Evolutionary conservation across 352 stramenopile genomes (phyloP).

Genomic region (Globisporangium paroecandrum): DNA sequence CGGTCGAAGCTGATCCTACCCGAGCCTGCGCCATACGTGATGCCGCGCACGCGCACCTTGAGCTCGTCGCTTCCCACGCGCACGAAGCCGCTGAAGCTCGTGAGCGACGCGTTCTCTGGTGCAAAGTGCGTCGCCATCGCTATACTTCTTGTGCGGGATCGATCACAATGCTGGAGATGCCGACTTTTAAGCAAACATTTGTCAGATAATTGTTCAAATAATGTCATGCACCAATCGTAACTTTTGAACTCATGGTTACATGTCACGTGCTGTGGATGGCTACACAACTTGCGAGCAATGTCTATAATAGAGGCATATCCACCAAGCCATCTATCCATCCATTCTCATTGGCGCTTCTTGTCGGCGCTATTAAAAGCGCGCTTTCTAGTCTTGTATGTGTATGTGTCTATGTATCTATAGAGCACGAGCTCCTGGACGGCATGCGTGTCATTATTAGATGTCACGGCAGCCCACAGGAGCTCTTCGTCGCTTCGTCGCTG

Average conservation of each 20-base stretch:
- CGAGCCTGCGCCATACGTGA: constrained; percentile 23
- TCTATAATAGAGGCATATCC: background rate
- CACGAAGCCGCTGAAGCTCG: constrained; percentile 53
- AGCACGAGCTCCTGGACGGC: background rate
- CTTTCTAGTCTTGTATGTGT: background rate
- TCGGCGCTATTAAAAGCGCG: constrained; percentile 2
- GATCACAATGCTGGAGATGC: too few species aligned
- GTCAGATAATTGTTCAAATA: background rate
- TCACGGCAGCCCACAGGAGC: background rate
- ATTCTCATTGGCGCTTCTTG: background rate
- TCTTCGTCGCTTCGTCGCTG: background rate
- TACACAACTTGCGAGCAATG: background rate
- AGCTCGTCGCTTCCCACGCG: constrained; percentile 46
- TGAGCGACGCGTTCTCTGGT: constrained; percentile 37
- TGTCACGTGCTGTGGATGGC: background rate
- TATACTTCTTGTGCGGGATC: background rate
- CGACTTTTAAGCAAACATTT: background rate
- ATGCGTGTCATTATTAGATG: background rate
- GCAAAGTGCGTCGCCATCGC: constrained; percentile 24
- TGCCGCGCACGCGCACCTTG: constrained; percentile 40
- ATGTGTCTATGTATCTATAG: background rate
- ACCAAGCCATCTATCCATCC: background rate
- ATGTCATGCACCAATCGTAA: background rate
- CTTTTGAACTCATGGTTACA: background rate
- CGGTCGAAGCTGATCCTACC: constrained; percentile 28